Evolutionary conservation across 176 grass and related monocot species (phyloP).

Genomic region (Tillandsia fasciculata): DNA sequence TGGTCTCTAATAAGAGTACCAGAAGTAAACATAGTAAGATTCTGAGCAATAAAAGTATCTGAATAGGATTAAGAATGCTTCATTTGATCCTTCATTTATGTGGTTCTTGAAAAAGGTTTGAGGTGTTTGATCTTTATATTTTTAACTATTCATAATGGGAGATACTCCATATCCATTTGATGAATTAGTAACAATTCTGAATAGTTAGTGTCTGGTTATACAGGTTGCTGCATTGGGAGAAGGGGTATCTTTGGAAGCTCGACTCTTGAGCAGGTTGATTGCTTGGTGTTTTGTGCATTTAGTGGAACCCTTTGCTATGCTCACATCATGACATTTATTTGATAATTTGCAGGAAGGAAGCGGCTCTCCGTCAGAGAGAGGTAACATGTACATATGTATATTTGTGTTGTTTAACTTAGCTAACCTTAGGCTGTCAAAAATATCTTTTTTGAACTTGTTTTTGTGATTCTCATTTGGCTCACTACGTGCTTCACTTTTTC

Average conservation of each 20-base stretch:
- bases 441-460: neutral
- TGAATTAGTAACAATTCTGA: neutral
- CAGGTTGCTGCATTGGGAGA: constrained; percentile 98
- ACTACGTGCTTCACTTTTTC: neutral
- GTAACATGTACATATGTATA: constrained; percentile 20
- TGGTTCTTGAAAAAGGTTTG: too few relatives aligned
- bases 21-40: too few relatives aligned
- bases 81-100: too few relatives aligned
- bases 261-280: constrained; percentile 84
- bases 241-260: constrained; percentile 86
- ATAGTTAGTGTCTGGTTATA: constrained; percentile 19
- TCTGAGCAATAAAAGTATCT: too few relatives aligned
- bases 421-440: neutral
- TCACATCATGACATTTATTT: constrained; percentile 21
- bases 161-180: neutral
- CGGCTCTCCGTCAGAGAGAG: constrained; percentile 95
- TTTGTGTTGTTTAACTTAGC: neutral
- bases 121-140: neutral
- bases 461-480: neutral
- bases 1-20: too few relatives aligned
- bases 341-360: constrained; percentile 78
- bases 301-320: constrained; percentile 22
- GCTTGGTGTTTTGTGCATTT: constrained; percentile 13
- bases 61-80: too few relatives aligned
- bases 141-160: neutral